A percentile compares a stretch with the other conserved stretches of the same genome.
Conservation (phyloP, 2,329 filamentous ascomycete species). For the Ophiostoma populinum region DNA sequence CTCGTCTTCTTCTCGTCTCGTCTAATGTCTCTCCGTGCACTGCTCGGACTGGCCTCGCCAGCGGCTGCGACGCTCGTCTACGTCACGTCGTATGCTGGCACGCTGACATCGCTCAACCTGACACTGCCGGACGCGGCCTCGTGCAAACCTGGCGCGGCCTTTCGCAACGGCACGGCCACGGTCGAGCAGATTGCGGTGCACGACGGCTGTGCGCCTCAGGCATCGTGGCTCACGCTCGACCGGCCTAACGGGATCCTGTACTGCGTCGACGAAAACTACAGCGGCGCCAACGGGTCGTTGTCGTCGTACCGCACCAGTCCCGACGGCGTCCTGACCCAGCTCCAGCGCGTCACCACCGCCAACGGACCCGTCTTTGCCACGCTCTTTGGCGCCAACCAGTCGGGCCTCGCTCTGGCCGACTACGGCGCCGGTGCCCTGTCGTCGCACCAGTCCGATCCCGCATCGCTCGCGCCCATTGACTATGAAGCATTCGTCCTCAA, state of each 20-base stretch:
- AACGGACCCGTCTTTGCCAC: slow-evolving; percentile 27
- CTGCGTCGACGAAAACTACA: slow-evolving; percentile 42
- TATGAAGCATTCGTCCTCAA: slow-evolving; percentile 23
- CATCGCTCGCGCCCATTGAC: slow-evolving; percentile 20
- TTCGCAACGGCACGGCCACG: slow-evolving; percentile 12
- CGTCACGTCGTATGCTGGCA: slow-evolving; percentile 30
- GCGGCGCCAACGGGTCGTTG: slow-evolving; percentile 29
- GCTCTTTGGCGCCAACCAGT: slow-evolving; percentile 24
- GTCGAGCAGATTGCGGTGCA: slow-evolving; percentile 26
- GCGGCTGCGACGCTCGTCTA: slow-evolving; percentile 25
- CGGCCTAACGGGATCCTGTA: slow-evolving; percentile 31
- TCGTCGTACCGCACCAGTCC: slow-evolving; percentile 20
- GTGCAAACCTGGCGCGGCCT: too few relatives aligned
- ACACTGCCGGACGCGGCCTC: slow-evolving; percentile 15
- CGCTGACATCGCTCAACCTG: slow-evolving; percentile 29
- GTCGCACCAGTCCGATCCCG: slow-evolving; percentile 24
- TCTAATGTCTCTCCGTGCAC: slow-evolving; percentile 2
- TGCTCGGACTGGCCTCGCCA: slow-evolving; percentile 13
- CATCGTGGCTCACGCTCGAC: slow-evolving; percentile 45
- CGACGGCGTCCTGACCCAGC: slow-evolving; percentile 22
- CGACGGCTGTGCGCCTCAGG: slow-evolving; percentile 32
- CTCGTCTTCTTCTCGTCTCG: neutral
- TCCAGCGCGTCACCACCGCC: slow-evolving; percentile 20
- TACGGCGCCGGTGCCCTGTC: slow-evolving; percentile 27
- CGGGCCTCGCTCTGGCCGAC: slow-evolving; percentile 25